Evolutionary conservation across 106 monocot genomes (phyloP), one percentile per base, ranked within the genome.

Genomic region (Chionographis japonica): DNA sequence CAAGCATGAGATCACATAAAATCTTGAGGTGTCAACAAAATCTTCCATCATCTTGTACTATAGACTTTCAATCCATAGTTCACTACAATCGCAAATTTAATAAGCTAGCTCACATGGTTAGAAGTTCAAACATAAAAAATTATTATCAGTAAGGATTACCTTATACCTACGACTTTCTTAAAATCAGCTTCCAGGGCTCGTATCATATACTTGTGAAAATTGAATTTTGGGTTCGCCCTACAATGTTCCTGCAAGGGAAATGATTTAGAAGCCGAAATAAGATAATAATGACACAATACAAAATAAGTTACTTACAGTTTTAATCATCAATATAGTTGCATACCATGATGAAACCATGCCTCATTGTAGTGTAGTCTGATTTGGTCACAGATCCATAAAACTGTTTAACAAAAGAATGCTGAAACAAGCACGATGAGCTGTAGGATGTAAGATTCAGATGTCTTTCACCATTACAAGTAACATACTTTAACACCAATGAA

Each of bases 341-440:
- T 78, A 95, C 95, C 88, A 81, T 88, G 58, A 95, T 86, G 60
- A 95, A 95, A 39, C 91, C 89, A 54, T 74, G 66, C 50, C 92
- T 81, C 82, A 95, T 77, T 35, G 95, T 88, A 12, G 43, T 81
- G 61, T 95, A 95, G 68, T 95, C 91, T 50, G 90, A 77, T 78
- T 78, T 72, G 8, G 79, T 86, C 6, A 95, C 81, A 51, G 95
- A 92, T 55, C 80, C 88, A 80, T 86, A 89, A 65, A 95, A 92
- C 69, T 95, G 95, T 62, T 95, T 95, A 10, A 75, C 62, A 71
- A 95, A 95, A 41, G 91, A 89, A 72, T 84, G 67, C 91, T 95
- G 84, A 37, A 90, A 78, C 35, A 76, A 75, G 60, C 12, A 72
- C 16, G 39, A 13, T n/a, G 57, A 42, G 35, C 1, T 54, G 39